Evolutionary conservation across 1,284 basidiomycete species (phyloP).

Genomic region (Megacollybia platyphylla): DNA sequence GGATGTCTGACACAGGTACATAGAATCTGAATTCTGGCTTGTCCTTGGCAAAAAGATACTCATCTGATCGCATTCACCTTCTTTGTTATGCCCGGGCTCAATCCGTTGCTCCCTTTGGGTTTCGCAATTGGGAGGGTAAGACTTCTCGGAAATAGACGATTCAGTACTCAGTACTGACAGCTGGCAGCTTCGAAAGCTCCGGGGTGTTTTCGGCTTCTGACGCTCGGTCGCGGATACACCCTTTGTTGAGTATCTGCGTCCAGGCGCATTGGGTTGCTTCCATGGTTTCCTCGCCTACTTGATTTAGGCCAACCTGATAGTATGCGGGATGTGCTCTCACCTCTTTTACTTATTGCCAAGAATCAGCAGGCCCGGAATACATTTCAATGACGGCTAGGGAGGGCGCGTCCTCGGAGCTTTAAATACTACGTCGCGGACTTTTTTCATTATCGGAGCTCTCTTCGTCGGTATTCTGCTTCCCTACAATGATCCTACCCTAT

Average conservation of each 20-base stretch:
- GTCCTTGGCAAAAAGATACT: slow-evolving; percentile 41
- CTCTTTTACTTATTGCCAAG: background rate
- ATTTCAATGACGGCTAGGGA: slow-evolving; percentile 35
- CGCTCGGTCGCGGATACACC: slow-evolving; percentile 16
- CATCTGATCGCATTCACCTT: slow-evolving; percentile 47
- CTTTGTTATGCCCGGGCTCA: slow-evolving; percentile 54
- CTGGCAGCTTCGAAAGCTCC: slow-evolving; percentile 21
- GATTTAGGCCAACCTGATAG: slow-evolving; percentile 32
- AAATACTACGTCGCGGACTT: slow-evolving; percentile 31
- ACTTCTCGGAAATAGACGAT: slow-evolving; percentile 1
- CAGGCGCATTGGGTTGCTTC: slow-evolving; percentile 26
- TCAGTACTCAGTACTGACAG: background rate
- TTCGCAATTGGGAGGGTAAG: slow-evolving; percentile 42
- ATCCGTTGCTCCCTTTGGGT: slow-evolving; percentile 44
- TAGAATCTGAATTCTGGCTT: slow-evolving; percentile 49
- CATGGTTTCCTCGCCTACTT: slow-evolving; percentile 32
- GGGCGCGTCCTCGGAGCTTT: slow-evolving; percentile 25
- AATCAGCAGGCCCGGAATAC: slow-evolving; percentile 26
- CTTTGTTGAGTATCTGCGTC: slow-evolving; percentile 28
- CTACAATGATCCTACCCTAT: slow-evolving; percentile 42
- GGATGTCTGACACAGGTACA: background rate
- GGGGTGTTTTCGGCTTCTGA: background rate
- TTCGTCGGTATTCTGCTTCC: slow-evolving; percentile 58
- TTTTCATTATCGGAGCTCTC: slow-evolving; percentile 38
- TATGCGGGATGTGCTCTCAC: slow-evolving; percentile 16